phyloP scores from a whole-genome alignment of 306 rosid species.

The Begonia peltatifolia region DNA sequence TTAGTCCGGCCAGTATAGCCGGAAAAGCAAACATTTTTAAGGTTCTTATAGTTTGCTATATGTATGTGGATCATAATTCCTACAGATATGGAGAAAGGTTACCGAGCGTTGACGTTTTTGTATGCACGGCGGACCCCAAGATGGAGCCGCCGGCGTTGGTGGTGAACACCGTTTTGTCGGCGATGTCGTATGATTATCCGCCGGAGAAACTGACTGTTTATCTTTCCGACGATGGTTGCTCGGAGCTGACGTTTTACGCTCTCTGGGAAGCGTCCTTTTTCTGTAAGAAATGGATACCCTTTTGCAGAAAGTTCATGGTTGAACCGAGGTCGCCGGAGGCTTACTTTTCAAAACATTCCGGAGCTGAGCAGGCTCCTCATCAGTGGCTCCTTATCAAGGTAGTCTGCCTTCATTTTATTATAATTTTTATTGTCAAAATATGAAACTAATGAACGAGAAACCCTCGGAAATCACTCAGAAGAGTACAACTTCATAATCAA shows the following conservation, averaged over 20 bases:
- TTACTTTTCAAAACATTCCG: constrained; percentile 26
- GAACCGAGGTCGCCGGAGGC: constrained; percentile 45
- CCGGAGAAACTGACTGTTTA: constrained; percentile 40
- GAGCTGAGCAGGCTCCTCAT: background rate
- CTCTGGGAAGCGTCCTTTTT: constrained; percentile 39
- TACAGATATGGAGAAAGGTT: constrained; percentile 33
- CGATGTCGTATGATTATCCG: constrained; percentile 42
- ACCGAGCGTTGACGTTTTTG: constrained; percentile 40
- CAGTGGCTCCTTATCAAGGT: constrained; percentile 35
- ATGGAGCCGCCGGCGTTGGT: constrained; percentile 59
- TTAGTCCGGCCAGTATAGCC: background rate
- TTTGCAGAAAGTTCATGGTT: constrained; percentile 36
- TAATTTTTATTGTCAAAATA: background rate
- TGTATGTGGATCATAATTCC: background rate
- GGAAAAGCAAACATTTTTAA: background rate
- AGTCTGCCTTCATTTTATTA: background rate
- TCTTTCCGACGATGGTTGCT: constrained; percentile 64
- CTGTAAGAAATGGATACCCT: constrained; percentile 53
- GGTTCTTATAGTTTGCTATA: background rate
- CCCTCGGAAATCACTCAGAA: no score
- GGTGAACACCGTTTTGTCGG: constrained; percentile 49
- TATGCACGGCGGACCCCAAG: constrained; percentile 65
- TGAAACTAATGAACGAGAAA: no score
- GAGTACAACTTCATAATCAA: no score
- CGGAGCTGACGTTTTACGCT: constrained; percentile 52